Conservation (phyloP, 495 filamentous ascomycete species). For the Lophiostoma macrostomum region DNA sequence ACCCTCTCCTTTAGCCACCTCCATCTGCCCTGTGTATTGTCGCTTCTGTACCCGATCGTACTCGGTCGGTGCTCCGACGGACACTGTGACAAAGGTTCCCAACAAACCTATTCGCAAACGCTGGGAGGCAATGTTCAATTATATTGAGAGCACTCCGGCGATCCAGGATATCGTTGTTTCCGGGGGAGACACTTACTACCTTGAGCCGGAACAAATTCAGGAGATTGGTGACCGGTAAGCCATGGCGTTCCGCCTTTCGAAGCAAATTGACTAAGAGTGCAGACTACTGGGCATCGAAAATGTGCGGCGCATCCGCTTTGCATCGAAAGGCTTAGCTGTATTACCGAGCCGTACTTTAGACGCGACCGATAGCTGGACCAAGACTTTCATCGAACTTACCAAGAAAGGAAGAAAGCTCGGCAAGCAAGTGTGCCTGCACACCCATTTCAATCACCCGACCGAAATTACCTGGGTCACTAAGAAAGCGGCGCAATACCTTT, state of each 20-base stretch:
- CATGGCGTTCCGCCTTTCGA: background rate
- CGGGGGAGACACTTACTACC: conserved; percentile 56
- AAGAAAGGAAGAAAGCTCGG: conserved; percentile 48
- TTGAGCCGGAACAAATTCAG: conserved; percentile 34
- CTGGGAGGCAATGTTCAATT: conserved; percentile 49
- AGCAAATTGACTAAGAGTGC: background rate
- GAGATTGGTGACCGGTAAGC: conserved; percentile 30
- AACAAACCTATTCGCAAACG: conserved; percentile 44
- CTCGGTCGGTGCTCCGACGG: conserved; percentile 51
- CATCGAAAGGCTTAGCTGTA: conserved; percentile 59
- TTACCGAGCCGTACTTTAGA: conserved; percentile 52
- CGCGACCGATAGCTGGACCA: conserved; percentile 50
- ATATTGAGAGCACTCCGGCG: conserved; percentile 49
- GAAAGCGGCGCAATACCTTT: conserved; percentile 49
- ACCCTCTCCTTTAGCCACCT: conserved; percentile 38
- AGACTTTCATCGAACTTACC: conserved; percentile 48
- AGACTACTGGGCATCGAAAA: conserved; percentile 41
- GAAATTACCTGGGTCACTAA: conserved; percentile 60
- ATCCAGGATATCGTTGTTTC: conserved; percentile 57
- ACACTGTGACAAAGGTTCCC: conserved; percentile 48
- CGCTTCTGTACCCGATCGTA: conserved; percentile 59
- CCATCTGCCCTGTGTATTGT: conserved; percentile 59
- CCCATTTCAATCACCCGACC: conserved; percentile 60
- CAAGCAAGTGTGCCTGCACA: conserved; percentile 59
- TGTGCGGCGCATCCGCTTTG: conserved; percentile 52